Conservation (phyloP, 495 filamentous ascomycete genomes). For the Platismatia glauca region DNA sequence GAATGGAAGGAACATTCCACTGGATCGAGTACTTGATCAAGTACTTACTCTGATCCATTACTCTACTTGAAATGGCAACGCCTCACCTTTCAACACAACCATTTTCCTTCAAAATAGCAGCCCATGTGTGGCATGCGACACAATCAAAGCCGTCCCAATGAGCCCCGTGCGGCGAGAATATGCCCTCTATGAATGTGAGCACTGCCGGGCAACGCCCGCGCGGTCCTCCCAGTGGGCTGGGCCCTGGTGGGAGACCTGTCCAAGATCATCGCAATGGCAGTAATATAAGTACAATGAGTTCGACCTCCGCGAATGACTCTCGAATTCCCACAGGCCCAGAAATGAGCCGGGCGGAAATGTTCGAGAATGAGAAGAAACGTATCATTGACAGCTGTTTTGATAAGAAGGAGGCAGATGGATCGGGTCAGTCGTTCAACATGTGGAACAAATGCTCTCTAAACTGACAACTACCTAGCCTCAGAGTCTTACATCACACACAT, state of each 20-base stretch:
- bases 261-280: conserved; percentile 19
- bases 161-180: conserved; percentile 1
- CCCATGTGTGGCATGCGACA: background rate
- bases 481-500: conserved; percentile 99
- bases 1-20: background rate
- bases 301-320: background rate
- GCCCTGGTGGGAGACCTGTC: conserved; percentile 12
- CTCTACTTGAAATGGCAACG: background rate
- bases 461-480: conserved; percentile 45
- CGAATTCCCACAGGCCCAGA: conserved; percentile 18
- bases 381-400: conserved; percentile 88
- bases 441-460: background rate
- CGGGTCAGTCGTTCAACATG: conserved; percentile 37
- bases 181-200: conserved; percentile 21
- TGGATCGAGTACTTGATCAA: background rate
- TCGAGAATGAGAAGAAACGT: conserved; percentile 90
- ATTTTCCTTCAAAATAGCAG: background rate
- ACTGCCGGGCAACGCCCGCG: conserved; percentile 21
- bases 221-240: conserved; percentile 20
- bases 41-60: no score
- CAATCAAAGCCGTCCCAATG: background rate
- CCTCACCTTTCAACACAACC: background rate
- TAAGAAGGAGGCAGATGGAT: conserved; percentile 76
- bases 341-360: conserved; percentile 71
- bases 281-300: background rate